Conservation (phyloP, 1,284 basidiomycete genomes). For the Wolfiporia cocos region DNA sequence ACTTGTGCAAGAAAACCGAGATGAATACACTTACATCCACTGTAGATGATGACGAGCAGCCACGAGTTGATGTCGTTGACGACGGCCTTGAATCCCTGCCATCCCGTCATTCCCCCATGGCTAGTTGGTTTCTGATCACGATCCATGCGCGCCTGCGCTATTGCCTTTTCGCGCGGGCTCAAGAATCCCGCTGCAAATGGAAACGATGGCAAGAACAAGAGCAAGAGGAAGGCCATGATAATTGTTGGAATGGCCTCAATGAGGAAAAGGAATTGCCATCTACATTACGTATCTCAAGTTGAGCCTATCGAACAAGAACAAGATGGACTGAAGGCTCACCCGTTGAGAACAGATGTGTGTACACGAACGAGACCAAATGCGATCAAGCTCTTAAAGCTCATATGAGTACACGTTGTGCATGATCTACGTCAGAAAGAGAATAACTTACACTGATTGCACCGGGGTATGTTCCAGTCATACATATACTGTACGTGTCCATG, state of each 20-base stretch:
- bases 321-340: slow-evolving; percentile 26
- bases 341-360: slow-evolving; percentile 36
- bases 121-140: slow-evolving; percentile 48
- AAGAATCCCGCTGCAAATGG: slow-evolving; percentile 32
- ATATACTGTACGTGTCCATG: slow-evolving; percentile 37
- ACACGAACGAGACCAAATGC: slow-evolving; percentile 48
- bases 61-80: slow-evolving; percentile 43
- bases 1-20: too few relatives aligned
- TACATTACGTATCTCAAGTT: slow-evolving; percentile 12
- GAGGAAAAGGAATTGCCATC: slow-evolving; percentile 55
- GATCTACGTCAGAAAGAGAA: too few relatives aligned
- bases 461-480: slow-evolving; percentile 48
- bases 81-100: slow-evolving; percentile 46
- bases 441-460: slow-evolving; percentile 44
- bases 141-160: slow-evolving; percentile 48
- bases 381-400: slow-evolving; percentile 35
- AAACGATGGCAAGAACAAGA: slow-evolving; percentile 41
- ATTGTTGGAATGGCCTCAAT: slow-evolving; percentile 49
- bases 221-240: slow-evolving; percentile 38
- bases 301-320: neutral
- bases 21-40: slow-evolving; percentile 37
- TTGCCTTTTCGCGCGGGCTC: slow-evolving; percentile 40
- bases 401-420: neutral
- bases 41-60: slow-evolving; percentile 44
- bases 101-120: slow-evolving; percentile 50